These are phyloP conservation scores for Solanum paucissectum DNA, from an alignment of 257 asterid species.

Conservation along the genomic window DNA sequence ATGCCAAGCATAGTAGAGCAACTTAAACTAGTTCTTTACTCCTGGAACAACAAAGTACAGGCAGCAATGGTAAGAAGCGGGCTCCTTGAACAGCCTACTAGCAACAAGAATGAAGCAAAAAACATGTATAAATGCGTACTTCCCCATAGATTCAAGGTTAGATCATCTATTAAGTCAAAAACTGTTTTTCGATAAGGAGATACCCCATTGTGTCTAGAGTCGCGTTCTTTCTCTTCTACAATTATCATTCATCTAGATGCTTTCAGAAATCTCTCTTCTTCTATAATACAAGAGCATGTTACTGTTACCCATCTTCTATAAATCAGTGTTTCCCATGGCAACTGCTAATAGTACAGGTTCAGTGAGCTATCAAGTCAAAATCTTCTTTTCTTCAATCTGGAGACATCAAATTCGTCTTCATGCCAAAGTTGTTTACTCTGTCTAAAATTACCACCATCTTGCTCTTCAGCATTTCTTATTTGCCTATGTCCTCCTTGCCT, in stretches of 20 bases:
- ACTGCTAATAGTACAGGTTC: neutral
- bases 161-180: neutral
- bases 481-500: constrained; percentile 40
- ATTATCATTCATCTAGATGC: neutral
- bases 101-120: neutral
- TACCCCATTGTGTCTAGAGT: neutral
- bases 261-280: neutral
- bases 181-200: neutral
- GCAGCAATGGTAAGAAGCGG: neutral
- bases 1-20: neutral
- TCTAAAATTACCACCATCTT: constrained; percentile 41
- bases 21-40: neutral
- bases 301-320: neutral
- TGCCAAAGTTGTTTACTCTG: constrained; percentile 25
- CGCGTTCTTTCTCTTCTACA: neutral
- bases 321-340: no score
- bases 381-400: constrained; percentile 61
- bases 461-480: constrained; percentile 47
- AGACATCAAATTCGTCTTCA: constrained; percentile 50
- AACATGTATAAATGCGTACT: neutral
- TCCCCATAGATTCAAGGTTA: neutral
- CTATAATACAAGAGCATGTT: neutral
- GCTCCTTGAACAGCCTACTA: neutral
- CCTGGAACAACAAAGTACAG: neutral
- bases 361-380: constrained; percentile 26